A percentile compares a stretch with the other conserved stretches of the same genome.
Evolutionary conservation across 2,329 filamentous ascomycete genomes (phyloP).

Genomic region (Fusarium redolens): DNA sequence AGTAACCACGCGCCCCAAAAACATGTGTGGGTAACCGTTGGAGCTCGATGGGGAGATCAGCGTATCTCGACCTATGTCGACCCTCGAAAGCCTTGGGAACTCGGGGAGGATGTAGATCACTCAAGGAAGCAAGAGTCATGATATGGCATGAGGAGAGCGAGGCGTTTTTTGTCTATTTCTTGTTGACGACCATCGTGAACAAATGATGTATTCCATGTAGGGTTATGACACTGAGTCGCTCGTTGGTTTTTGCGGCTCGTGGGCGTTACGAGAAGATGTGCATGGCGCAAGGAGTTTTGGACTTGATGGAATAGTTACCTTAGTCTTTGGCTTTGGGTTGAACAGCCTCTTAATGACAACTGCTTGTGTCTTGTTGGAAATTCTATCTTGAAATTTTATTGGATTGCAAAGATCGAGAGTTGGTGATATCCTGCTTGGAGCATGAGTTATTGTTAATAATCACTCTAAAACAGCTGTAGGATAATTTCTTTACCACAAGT

Average conservation of each 20-base stretch:
- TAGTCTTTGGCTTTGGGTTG: slow-evolving; percentile 19
- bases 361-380: slow-evolving; percentile 5
- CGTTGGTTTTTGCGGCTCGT: slow-evolving; percentile 34
- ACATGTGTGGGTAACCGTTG: slow-evolving; percentile 76
- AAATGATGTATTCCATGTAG: slow-evolving; percentile 44
- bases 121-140: slow-evolving; percentile 44
- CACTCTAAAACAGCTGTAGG: no score
- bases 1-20: slow-evolving; percentile 65
- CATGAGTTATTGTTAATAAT: background rate
- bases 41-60: slow-evolving; percentile 70
- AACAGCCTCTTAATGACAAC: slow-evolving; percentile 23
- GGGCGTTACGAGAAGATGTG: slow-evolving; percentile 40
- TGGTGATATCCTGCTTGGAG: background rate
- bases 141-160: slow-evolving; percentile 29
- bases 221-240: slow-evolving; percentile 27
- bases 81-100: slow-evolving; percentile 62
- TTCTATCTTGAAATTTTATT: background rate
- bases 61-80: slow-evolving; percentile 67
- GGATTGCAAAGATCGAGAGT: background rate
- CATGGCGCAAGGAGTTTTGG: slow-evolving; percentile 37
- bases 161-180: slow-evolving; percentile 41
- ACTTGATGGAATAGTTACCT: slow-evolving; percentile 5
- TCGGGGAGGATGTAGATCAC: slow-evolving; percentile 65
- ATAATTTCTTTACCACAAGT: background rate
- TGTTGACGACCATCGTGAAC: slow-evolving; percentile 41